Conservation (phyloP, 371 early-diverging fungal species). For the Paraphysoderma sedebokerense region DNA sequence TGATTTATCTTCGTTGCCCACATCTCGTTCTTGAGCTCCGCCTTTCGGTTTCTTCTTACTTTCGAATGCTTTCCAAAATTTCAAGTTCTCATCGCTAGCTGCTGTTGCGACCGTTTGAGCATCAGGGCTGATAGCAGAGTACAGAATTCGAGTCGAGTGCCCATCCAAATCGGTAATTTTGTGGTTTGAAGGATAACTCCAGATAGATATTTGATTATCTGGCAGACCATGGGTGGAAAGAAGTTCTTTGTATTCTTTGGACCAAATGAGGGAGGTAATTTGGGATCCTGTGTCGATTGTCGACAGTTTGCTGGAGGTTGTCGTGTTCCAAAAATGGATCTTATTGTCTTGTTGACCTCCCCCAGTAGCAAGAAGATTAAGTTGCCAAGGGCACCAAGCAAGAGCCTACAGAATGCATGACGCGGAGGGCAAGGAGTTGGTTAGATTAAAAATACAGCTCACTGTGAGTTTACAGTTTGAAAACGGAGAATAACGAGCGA, state of each 20-base stretch:
- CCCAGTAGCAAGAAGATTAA: conserved; percentile 80
- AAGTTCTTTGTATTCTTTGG: conserved; percentile 81
- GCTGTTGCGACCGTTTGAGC: conserved; percentile 80
- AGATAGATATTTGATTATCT: conserved; percentile 72
- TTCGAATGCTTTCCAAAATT: conserved; percentile 97
- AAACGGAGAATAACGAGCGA: too few relatives aligned
- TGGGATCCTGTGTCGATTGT: conserved; percentile 77
- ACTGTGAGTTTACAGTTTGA: conserved; percentile 66
- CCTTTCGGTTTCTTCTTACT: too few relatives aligned
- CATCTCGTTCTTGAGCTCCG: too few relatives aligned
- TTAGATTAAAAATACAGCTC: too few relatives aligned
- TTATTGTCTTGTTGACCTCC: conserved; percentile 87
- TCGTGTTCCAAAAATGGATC: conserved; percentile 95
- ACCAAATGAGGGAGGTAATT: conserved; percentile 89
- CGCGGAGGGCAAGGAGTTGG: too few relatives aligned
- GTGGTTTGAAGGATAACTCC: conserved; percentile 83
- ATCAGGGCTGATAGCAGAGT: conserved; percentile 83
- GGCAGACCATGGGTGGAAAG: conserved; percentile 86
- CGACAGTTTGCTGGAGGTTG: conserved; percentile 39
- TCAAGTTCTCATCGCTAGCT: conserved; percentile 89
- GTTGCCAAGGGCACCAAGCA: conserved; percentile 97
- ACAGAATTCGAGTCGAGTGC: conserved; percentile 61
- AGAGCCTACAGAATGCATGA: too few relatives aligned
- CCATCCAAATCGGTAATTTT: conserved; percentile 56
- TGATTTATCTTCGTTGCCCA: too few relatives aligned